These are phyloP conservation scores for Pseudisothecium myosuroides DNA, from an alignment of 225 moss, liverwort and hornwort genomes.

Conservation along the genomic window DNA sequence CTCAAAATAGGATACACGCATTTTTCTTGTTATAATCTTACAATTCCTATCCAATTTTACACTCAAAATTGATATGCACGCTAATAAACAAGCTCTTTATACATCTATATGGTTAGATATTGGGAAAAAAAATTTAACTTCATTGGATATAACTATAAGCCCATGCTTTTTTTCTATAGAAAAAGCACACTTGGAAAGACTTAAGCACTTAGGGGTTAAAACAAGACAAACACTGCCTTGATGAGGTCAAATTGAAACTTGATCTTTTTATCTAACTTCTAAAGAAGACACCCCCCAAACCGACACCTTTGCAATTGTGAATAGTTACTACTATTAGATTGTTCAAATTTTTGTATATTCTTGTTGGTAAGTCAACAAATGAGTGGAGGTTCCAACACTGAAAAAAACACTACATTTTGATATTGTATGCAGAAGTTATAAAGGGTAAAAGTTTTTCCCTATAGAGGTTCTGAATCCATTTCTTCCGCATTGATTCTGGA, in stretches of 20 bases:
- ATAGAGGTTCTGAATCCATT: neutral
- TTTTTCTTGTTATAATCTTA: too few relatives aligned
- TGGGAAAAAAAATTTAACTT: too few relatives aligned
- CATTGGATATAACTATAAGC: too few relatives aligned
- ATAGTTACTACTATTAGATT: neutral
- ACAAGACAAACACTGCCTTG: too few relatives aligned
- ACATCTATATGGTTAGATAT: too few relatives aligned
- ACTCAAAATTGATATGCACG: too few relatives aligned
- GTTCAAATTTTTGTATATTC: neutral
- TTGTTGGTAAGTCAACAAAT: neutral
- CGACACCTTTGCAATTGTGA: rapidly evolving
- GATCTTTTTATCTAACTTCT: neutral
- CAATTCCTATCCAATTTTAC: too few relatives aligned
- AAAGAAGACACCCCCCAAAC: rapidly evolving
- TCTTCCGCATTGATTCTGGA: neutral
- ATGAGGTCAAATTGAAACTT: neutral
- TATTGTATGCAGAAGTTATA: neutral
- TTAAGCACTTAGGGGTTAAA: too few relatives aligned
- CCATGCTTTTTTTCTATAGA: too few relatives aligned
- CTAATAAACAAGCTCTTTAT: too few relatives aligned
- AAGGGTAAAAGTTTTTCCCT: neutral
- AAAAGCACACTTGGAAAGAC: too few relatives aligned
- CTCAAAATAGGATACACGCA: too few relatives aligned
- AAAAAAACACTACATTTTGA: neutral
- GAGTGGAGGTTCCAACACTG: neutral